Base-by-base conservation (phyloP, 805 yeast species). In the Saturnispora galanensis region DNA sequence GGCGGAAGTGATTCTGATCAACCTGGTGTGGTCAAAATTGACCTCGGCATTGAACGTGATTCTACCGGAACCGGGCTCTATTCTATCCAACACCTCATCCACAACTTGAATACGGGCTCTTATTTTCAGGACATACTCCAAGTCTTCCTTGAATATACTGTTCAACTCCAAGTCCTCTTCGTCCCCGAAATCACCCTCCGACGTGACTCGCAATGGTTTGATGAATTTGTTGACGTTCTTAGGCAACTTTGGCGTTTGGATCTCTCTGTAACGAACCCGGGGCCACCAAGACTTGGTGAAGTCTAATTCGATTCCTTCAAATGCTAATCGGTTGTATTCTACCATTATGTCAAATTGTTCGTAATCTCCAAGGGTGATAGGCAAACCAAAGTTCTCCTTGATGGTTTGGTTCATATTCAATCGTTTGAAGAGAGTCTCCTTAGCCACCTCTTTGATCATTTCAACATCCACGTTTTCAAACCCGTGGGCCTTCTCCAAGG, bases 11-110 rank as follows among this genome's bases (percentile, higher is more conserved):
- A 64, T 53, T 39, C 59, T 58, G 31, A 64, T 54, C 7, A 60
- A 56, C 46, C 60, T 58, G 7, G 64, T 61, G 42, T 64, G 69
- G 48, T 65, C 68, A 29, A 64, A 62, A 40, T 63, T 66, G 10
- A 65, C 56, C 8, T 60, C 56, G 3, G 65, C 69, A 10, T 41
- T 48, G 41, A 64, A 65, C 11, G 57, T 48, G 26, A 64, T 57
- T n/a, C 52, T 52, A 10, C 65, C 67, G 15, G 56, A 45, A 2
- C 52, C 58, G 7, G 56, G 49, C 28, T 59, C 63, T 17, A 51
- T 51, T 26, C 49, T 39, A 15, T 47, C 39, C 31, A 48, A 17
- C 28, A 47, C 51, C 35, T 49, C 55, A 26, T 50, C 48, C 2
- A 53, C 47, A 1, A 63, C 58, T 10, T 47, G 43, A 6, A 62